Evolutionary conservation across 1,284 basidiomycete species (phyloP).

Genomic region (Tranzscheliella williamsii): DNA sequence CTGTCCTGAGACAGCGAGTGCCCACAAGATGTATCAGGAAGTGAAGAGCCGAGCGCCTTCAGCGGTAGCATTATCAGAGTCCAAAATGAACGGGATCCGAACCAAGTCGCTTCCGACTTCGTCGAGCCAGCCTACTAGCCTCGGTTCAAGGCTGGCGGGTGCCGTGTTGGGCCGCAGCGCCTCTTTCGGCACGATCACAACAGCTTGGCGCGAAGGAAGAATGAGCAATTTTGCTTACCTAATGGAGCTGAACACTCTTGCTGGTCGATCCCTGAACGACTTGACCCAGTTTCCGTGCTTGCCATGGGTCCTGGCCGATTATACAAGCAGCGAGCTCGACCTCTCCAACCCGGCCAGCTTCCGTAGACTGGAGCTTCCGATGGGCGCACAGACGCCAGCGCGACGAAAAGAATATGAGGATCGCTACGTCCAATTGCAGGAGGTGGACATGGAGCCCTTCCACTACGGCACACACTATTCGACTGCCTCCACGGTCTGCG

Average conservation of each 20-base stretch:
- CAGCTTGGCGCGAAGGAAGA: constrained; percentile 51
- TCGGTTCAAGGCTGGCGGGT: constrained; percentile 39
- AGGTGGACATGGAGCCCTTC: constrained; percentile 72
- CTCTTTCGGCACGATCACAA: constrained; percentile 47
- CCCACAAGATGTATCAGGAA: constrained; percentile 37
- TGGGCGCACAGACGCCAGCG: constrained; percentile 82
- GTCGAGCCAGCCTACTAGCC: constrained; percentile 4
- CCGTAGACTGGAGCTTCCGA: constrained; percentile 81
- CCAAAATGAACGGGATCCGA: constrained; percentile 36
- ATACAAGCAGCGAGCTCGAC: constrained; percentile 75
- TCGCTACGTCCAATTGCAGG: constrained; percentile 73
- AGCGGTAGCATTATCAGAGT: constrained; percentile 42
- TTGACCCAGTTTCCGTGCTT: constrained; percentile 95
- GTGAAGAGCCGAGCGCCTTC: constrained; percentile 38
- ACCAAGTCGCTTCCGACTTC: constrained; percentile 4
- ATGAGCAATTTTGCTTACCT: constrained; percentile 60
- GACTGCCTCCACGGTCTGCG: constrained; percentile 94
- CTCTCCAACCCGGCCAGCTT: constrained; percentile 71
- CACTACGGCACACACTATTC: constrained; percentile 81
- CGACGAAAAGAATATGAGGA: constrained; percentile 65
- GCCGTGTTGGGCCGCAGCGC: constrained; percentile 41
- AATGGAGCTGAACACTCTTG: constrained; percentile 59
- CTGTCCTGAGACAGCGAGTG: constrained; percentile 39
- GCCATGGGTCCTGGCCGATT: constrained; percentile 86
- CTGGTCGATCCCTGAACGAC: constrained; percentile 64